Conservation (phyloP, 1,139 yeast species). For the Hemisphaericaspora subhashii region DNA sequence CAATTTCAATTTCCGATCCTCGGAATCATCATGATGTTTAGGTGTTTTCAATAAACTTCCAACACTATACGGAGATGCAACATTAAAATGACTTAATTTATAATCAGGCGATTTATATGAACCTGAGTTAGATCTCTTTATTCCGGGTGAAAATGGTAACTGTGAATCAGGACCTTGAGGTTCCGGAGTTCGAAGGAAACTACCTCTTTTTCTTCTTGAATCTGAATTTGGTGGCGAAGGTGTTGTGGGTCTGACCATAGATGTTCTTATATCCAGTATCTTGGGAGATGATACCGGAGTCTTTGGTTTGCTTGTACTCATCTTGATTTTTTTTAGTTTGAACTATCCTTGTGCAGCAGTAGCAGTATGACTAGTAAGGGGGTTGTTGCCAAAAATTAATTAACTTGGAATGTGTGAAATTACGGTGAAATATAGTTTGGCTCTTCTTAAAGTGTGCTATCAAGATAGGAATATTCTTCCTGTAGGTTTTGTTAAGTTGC, state of each 20-base stretch:
- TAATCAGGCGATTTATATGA: constrained; percentile 35
- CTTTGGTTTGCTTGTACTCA: constrained; percentile 29
- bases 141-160: constrained; percentile 42
- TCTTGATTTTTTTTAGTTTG: neutral
- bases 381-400: too few relatives aligned
- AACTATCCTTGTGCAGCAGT: too few relatives aligned
- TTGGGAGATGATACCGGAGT: constrained; percentile 33
- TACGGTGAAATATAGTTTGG: too few relatives aligned
- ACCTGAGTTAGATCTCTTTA: constrained; percentile 36
- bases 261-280: constrained; percentile 5
- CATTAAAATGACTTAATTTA: constrained; percentile 24
- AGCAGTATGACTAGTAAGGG: too few relatives aligned
- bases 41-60: constrained; percentile 37
- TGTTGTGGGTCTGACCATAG: constrained; percentile 23
- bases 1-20: constrained; percentile 24
- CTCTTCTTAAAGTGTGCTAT: too few relatives aligned
- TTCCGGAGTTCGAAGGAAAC: constrained; percentile 32
- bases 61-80: constrained; percentile 30
- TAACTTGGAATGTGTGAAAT: too few relatives aligned
- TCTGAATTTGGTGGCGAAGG: constrained; percentile 26
- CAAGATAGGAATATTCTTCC: too few relatives aligned
- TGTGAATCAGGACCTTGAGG: constrained; percentile 15
- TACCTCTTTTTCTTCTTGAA: constrained; percentile 17
- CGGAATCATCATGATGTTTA: constrained; percentile 30
- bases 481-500: too few relatives aligned